phyloP scores from a whole-genome alignment of 1,139 yeast genomes.

The Lodderomyces parapsilosis region DNA sequence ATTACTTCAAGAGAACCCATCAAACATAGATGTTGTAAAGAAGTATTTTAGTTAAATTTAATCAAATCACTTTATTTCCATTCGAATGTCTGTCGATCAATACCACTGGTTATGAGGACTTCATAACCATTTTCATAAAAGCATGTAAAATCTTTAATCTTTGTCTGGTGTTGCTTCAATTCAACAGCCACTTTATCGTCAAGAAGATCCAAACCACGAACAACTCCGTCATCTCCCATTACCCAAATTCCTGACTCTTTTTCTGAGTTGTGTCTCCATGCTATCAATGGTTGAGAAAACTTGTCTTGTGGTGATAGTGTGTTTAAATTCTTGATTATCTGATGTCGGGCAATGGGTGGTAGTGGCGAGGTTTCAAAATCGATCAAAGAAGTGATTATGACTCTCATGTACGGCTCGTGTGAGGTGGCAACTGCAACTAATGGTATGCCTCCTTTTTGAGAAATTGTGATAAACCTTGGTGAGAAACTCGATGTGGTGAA shows the following conservation, averaged over 20 bases:
- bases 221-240: conserved; percentile 66
- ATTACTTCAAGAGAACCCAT: conserved; percentile 60
- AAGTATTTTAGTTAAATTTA: conserved; percentile 26
- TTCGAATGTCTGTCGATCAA: conserved; percentile 35
- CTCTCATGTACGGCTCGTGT: conserved; percentile 73
- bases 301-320: conserved; percentile 72
- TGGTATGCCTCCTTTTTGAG: conserved; percentile 19
- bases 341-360: conserved; percentile 31
- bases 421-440: conserved; percentile 63
- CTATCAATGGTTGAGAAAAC: conserved; percentile 55
- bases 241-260: conserved; percentile 55
- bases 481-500: conserved; percentile 68
- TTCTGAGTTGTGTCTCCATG: conserved; percentile 30
- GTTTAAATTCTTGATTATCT: conserved; percentile 55
- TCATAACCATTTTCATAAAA: conserved; percentile 33
- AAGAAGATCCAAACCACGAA: conserved; percentile 55
- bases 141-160: conserved; percentile 47
- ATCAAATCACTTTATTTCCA: conserved; percentile 13
- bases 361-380: conserved; percentile 14
- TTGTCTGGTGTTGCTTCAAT: conserved; percentile 34
- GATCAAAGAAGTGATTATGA: conserved; percentile 51
- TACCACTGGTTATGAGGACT: conserved; percentile 44
- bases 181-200: conserved; percentile 25
- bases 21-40: conserved; percentile 61
- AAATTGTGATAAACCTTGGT: conserved; percentile 48